Percentiles rank a stretch among this genome's conserved stretches.
Conservation (phyloP, 768 basidiomycete species). For the Russula sp. region DNA sequence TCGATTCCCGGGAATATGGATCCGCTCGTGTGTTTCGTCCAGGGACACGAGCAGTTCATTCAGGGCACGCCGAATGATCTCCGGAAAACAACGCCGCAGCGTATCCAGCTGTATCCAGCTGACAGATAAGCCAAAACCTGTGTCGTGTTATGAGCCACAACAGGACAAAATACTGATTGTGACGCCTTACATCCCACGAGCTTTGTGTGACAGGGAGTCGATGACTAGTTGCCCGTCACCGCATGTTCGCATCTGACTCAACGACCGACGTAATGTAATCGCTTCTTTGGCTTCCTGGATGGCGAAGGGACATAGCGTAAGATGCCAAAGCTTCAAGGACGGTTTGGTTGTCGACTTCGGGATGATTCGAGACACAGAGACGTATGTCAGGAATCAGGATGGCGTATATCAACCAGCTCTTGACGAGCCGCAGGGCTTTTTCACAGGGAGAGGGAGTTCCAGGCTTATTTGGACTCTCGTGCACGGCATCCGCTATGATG, state of each 20-base stretch:
- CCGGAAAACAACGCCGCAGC: background rate
- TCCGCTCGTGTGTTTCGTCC: background rate
- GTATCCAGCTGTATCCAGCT: too few species aligned
- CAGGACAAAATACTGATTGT: background rate
- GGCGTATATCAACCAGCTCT: background rate
- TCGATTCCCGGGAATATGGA: too few species aligned
- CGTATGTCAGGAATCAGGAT: background rate
- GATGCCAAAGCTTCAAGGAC: background rate
- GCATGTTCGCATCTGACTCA: background rate
- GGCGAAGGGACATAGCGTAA: background rate
- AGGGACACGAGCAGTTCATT: background rate
- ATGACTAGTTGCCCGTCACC: background rate
- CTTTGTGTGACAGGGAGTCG: background rate
- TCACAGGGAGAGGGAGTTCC: background rate
- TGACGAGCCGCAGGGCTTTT: background rate
- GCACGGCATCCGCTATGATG: too few species aligned
- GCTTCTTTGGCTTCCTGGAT: background rate
- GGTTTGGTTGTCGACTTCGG: background rate
- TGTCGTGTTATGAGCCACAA: background rate
- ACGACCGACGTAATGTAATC: background rate
- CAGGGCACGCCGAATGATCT: background rate
- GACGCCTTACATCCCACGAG: constrained; percentile 3
- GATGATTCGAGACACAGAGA: background rate
- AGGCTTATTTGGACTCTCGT: constrained; percentile 2
- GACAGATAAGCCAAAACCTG: background rate